phyloP scores from a whole-genome alignment of 495 filamentous ascomycete genomes.

The Durotheca rogersii region DNA sequence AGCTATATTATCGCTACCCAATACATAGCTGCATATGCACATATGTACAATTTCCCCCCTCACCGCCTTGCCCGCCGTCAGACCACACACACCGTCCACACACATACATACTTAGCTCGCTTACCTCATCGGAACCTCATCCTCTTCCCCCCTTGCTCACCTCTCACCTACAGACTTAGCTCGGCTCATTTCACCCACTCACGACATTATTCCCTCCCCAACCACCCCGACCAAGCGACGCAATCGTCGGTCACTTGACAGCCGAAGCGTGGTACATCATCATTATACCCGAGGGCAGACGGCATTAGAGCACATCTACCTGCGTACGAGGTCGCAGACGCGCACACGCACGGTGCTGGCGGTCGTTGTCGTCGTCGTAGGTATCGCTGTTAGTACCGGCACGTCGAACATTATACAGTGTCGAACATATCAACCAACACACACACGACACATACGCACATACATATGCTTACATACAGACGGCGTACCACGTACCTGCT shows the following conservation, averaged over 20 bases:
- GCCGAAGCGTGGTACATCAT: too few species aligned
- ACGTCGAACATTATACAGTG: too few species aligned
- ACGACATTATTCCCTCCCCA: too few species aligned
- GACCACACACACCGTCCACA: slow-evolving; percentile 8
- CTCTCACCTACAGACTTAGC: background rate
- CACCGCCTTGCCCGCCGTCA: slow-evolving; percentile 24
- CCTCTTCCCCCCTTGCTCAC: slow-evolving; percentile 1
- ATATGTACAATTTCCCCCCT: background rate
- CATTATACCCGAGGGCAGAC: too few species aligned
- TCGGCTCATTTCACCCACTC: slow-evolving; percentile 7
- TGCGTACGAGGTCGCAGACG: too few species aligned
- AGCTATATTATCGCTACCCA: too few species aligned
- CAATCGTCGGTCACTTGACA: too few species aligned
- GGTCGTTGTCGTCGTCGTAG: too few species aligned
- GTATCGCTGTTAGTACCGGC: too few species aligned
- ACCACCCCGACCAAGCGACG: too few species aligned
- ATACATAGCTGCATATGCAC: background rate
- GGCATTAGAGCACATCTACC: too few species aligned
- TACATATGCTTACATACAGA: background rate
- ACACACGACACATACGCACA: background rate
- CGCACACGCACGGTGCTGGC: too few species aligned
- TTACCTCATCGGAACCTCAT: slow-evolving; percentile 28
- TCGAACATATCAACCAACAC: background rate
- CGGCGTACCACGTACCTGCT: background rate
- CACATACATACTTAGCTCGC: background rate